These are phyloP conservation scores for Elsinoe fawcettii DNA, from an alignment of 2,329 filamentous ascomycete species.

Conservation along the genomic window DNA sequence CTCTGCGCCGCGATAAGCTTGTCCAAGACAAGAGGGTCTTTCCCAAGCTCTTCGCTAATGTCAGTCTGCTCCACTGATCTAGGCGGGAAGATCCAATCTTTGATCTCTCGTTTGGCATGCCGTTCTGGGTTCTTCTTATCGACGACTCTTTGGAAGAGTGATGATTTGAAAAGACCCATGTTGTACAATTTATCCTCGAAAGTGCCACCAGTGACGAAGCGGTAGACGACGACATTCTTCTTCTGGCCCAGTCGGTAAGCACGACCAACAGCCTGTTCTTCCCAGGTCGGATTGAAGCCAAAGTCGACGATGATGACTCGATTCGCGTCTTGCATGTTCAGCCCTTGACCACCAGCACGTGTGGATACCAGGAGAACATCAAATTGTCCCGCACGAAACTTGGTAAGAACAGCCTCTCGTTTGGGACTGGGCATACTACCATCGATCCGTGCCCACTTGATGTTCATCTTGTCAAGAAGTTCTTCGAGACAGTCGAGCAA, in stretches of 20 bases:
- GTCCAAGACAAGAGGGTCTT: slow-evolving; percentile 56
- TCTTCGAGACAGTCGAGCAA: slow-evolving; percentile 62
- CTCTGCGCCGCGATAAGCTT: slow-evolving; percentile 47
- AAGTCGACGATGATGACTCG: slow-evolving; percentile 82
- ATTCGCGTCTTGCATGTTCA: slow-evolving; percentile 79
- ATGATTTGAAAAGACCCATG: slow-evolving; percentile 71
- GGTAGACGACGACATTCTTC: slow-evolving; percentile 78
- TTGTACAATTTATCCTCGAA: slow-evolving; percentile 70
- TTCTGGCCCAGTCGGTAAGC: slow-evolving; percentile 78
- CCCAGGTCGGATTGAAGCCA: slow-evolving; percentile 68
- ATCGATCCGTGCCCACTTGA: slow-evolving; percentile 55
- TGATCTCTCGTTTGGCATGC: slow-evolving; percentile 47
- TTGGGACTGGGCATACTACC: slow-evolving; percentile 50
- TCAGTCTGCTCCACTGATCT: slow-evolving; percentile 45
- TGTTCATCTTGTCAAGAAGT: slow-evolving; percentile 44
- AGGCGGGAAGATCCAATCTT: slow-evolving; percentile 54
- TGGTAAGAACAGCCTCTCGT: slow-evolving; percentile 57
- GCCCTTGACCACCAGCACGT: slow-evolving; percentile 68
- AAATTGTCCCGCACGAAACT: slow-evolving; percentile 55
- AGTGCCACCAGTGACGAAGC: slow-evolving; percentile 68
- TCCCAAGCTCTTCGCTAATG: slow-evolving; percentile 44
- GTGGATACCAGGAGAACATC: slow-evolving; percentile 74
- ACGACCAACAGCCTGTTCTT: slow-evolving; percentile 80
- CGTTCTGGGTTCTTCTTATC: slow-evolving; percentile 74
- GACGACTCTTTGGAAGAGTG: slow-evolving; percentile 70